A percentile compares a stretch with the other conserved stretches of the same genome.
Conservation (phyloP, 805 yeast species). For the Sugiyamaella lignohabitans region DNA sequence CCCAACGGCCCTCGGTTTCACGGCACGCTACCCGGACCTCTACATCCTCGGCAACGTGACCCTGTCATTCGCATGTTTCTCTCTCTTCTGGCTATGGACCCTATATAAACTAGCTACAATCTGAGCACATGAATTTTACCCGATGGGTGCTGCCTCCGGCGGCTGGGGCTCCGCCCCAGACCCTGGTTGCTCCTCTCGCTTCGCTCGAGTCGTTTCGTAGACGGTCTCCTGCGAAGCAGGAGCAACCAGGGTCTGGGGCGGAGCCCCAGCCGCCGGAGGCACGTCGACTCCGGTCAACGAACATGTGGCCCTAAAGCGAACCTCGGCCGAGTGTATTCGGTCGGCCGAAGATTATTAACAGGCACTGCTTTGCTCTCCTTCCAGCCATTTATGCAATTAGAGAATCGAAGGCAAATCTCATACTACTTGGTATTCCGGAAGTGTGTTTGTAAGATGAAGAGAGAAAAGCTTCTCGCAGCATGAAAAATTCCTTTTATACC, state of each 20-base stretch:
- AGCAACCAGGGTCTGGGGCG: too few relatives aligned
- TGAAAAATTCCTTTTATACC: too few relatives aligned
- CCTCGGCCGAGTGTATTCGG: constrained; percentile 11
- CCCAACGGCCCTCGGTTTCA: constrained; percentile 33
- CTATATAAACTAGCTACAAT: constrained; percentile 41
- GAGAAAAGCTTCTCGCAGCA: too few relatives aligned
- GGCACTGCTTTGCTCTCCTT: constrained; percentile 24
- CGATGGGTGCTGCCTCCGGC: too few relatives aligned
- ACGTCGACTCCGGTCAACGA: too few relatives aligned
- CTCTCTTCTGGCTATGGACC: constrained; percentile 77
- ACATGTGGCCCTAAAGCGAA: constrained; percentile 30
- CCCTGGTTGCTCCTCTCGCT: too few relatives aligned
- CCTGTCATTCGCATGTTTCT: constrained; percentile 69
- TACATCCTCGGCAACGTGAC: constrained; percentile 76
- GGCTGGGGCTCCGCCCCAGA: too few relatives aligned
- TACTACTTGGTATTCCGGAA: constrained; percentile 24
- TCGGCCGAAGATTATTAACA: constrained; percentile 15
- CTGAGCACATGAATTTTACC: not conserved
- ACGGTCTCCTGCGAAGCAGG: too few relatives aligned
- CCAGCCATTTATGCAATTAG: constrained; percentile 27
- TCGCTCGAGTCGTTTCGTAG: too few relatives aligned
- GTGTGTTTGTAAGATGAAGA: constrained; percentile 10
- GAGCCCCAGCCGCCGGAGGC: too few relatives aligned
- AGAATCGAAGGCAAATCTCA: constrained; percentile 13
- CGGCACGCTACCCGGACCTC: constrained; percentile 61